Evolutionary conservation across 768 basidiomycete species (phyloP).

Genomic region (Tremella fuciformis): DNA sequence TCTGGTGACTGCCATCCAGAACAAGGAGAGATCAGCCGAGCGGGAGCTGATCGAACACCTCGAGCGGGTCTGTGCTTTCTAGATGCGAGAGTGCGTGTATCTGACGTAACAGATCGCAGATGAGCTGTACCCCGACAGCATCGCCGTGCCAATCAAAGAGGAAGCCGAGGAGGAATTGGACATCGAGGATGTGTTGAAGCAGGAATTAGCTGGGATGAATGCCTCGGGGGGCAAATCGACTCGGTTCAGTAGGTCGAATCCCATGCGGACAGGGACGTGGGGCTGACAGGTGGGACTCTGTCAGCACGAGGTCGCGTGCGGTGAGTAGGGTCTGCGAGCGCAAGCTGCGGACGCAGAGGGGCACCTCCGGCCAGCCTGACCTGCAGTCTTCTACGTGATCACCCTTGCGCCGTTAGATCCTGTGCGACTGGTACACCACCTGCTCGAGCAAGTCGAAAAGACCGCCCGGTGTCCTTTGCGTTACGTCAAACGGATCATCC

Average conservation of each 20-base stretch:
- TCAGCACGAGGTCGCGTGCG: slow-evolving; percentile 34
- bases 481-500: slow-evolving; percentile 32
- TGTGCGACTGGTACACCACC: slow-evolving; percentile 22
- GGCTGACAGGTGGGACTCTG: slow-evolving; percentile 29
- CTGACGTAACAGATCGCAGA: slow-evolving; percentile 21
- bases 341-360: not conserved
- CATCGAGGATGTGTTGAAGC: slow-evolving; percentile 37
- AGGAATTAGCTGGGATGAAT: slow-evolving; percentile 31
- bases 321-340: slow-evolving; percentile 21
- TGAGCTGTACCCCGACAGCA: slow-evolving; percentile 41
- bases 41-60: slow-evolving; percentile 38
- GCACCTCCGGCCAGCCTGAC: slow-evolving; percentile 7
- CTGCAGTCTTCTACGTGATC: slow-evolving; percentile 36
- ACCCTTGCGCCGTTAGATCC: slow-evolving; percentile 37
- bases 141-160: slow-evolving; percentile 16
- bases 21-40: slow-evolving; percentile 40
- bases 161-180: slow-evolving; percentile 25
- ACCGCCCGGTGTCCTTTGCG: slow-evolving; percentile 32
- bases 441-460: slow-evolving; percentile 35
- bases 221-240: slow-evolving; percentile 30
- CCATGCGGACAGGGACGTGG: not conserved
- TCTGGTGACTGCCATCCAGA: slow-evolving; percentile 28
- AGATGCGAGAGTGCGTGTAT: not conserved
- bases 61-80: slow-evolving; percentile 19
- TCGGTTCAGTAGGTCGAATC: slow-evolving; percentile 26